A percentile compares a stretch with the other conserved stretches of the same genome.
phyloP scores from a whole-genome alignment of 371 early-diverging fungal genomes.

The Mucor irregularis region DNA sequence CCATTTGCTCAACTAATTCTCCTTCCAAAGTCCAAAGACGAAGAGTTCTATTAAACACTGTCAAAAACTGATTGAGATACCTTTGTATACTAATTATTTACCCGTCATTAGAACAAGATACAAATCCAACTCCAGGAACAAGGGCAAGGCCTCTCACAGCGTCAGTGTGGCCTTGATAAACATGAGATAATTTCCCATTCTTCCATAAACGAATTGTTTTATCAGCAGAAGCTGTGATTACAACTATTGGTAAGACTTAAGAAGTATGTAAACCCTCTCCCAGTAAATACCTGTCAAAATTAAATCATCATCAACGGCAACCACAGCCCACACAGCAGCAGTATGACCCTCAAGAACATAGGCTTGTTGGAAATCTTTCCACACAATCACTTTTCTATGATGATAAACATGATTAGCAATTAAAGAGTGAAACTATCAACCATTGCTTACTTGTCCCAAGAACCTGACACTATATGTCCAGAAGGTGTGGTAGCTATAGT shows the following conservation, averaged over 20 bases:
- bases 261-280: too few relatives aligned
- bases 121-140: conserved; percentile 69
- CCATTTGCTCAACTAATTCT: conserved; percentile 72
- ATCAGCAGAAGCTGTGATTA: conserved; percentile 84
- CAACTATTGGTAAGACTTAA: too few relatives aligned
- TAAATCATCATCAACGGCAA: conserved; percentile 68
- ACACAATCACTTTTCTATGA: conserved; percentile 62
- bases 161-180: conserved; percentile 87
- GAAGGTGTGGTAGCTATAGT: conserved; percentile 65
- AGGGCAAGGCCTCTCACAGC: conserved; percentile 83
- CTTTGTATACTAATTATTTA: conserved; percentile 26
- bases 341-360: conserved; percentile 80
- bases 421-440: too few relatives aligned
- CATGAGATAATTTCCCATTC: conserved; percentile 66
- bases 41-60: conserved; percentile 54
- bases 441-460: conserved; percentile 95
- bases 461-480: conserved; percentile 86
- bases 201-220: conserved; percentile 89
- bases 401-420: too few relatives aligned
- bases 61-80: background rate
- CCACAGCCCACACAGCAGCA: conserved; percentile 88
- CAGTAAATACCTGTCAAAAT: conserved; percentile 91
- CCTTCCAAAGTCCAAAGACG: conserved; percentile 83
- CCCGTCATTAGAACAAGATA: conserved; percentile 91
- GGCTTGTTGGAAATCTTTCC: conserved; percentile 76